Percentiles rank a stretch among this genome's conserved stretches.
Evolutionary conservation across 2,329 filamentous ascomycete species (phyloP).

Genomic region (Sporothrix mexicana): DNA sequence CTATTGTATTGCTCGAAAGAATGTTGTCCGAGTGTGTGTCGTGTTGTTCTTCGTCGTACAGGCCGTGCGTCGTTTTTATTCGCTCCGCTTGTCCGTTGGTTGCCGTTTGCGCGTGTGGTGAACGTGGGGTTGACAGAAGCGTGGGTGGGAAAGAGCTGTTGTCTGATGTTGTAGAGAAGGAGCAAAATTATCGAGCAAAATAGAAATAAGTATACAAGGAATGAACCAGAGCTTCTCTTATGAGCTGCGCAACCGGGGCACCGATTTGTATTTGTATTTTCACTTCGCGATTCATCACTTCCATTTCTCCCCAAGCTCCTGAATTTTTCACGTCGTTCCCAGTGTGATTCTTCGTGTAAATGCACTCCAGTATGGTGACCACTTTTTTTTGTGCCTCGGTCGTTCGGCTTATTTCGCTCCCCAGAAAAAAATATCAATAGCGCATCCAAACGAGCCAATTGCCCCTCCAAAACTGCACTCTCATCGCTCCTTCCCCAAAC

Average conservation of each 20-base stretch:
- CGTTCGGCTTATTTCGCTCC: constrained; percentile 34
- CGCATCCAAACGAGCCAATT: not conserved
- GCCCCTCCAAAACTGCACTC: constrained; percentile 24
- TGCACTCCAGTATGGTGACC: not conserved
- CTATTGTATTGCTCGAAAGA: not conserved
- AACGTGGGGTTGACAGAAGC: not conserved
- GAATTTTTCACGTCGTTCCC: not conserved
- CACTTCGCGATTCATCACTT: constrained; percentile 16
- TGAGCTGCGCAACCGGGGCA: not conserved
- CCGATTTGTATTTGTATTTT: constrained; percentile 10
- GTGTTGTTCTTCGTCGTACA: not conserved
- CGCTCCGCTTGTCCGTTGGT: constrained; percentile 34
- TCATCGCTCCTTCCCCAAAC: constrained; percentile 20
- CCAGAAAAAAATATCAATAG: not conserved
- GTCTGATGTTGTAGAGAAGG: constrained; percentile 14
- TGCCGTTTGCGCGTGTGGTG: constrained; percentile 27
- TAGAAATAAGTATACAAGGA: not conserved
- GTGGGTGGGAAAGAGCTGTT: not conserved
- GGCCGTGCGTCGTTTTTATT: not conserved
- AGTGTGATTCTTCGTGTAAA: not conserved
- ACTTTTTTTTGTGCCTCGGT: constrained; percentile 35
- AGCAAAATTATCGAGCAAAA: not conserved
- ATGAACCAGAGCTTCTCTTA: not conserved
- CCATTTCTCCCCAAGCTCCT: not conserved
- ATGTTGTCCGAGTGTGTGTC: not conserved